Conservation (phyloP, 78 protist genomes). For the Guillardia theta region DNA sequence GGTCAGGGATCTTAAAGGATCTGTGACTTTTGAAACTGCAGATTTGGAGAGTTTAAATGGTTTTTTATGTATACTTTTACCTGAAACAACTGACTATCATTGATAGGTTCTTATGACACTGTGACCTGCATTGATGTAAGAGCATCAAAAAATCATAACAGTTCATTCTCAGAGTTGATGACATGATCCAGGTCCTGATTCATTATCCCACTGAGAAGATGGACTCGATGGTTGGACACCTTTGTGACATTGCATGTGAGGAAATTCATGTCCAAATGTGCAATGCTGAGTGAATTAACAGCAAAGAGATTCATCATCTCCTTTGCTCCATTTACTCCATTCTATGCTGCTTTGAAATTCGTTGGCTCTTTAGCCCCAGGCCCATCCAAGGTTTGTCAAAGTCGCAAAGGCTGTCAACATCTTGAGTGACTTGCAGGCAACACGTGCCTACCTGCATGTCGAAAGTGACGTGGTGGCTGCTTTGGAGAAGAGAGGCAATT, state of each 20-base stretch:
- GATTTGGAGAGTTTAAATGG: background rate
- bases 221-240: constrained; percentile 32
- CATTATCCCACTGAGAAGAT: constrained; percentile 36
- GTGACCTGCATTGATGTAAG: constrained; percentile 15
- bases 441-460: background rate
- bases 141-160: no score
- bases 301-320: constrained; percentile 6
- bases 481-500: background rate
- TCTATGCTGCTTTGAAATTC: constrained; percentile 23
- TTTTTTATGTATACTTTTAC: no score
- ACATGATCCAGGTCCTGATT: background rate
- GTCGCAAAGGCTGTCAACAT: no score
- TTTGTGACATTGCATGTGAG: no score
- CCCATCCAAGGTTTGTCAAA: constrained; percentile 40
- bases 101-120: background rate
- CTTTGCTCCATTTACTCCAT: constrained; percentile 29
- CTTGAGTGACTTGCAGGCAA: no score
- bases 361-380: constrained; percentile 4
- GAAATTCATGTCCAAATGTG: no score
- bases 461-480: background rate
- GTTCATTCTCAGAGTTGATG: no score
- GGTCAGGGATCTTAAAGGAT: background rate
- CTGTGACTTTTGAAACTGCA: background rate
- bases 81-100: no score
- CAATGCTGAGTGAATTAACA: background rate